These are phyloP conservation scores for Vigna trinervia DNA, from an alignment of 306 rosid genomes.

Conservation along the genomic window DNA sequence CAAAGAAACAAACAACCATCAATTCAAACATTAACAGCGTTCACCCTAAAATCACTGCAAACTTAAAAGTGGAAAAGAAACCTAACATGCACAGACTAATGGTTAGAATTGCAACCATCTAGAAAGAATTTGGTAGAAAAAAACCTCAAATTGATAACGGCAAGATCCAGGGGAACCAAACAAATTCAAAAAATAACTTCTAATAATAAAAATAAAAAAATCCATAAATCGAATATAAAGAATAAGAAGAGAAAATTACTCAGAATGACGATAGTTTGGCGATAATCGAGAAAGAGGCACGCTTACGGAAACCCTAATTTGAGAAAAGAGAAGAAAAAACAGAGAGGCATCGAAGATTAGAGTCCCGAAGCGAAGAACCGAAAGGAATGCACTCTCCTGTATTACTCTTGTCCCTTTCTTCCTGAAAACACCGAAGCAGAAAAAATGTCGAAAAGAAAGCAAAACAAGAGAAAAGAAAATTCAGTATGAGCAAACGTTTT, in stretches of 20 bases:
- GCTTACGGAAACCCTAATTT: conserved; percentile 80
- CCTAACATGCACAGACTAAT: not conserved
- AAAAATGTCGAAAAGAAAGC: conserved; percentile 32
- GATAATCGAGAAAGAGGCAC: conserved; percentile 35
- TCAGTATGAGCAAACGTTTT: conserved; percentile 20
- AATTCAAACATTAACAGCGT: not conserved
- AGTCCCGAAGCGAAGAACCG: conserved; percentile 23
- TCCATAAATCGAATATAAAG: not conserved
- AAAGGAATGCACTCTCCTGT: conserved; percentile 35
- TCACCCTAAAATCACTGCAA: conserved; percentile 12
- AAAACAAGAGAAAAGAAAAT: conserved; percentile 24
- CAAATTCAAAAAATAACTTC: conserved; percentile 9
- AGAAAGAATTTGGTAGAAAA: not conserved
- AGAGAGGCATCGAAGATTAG: conserved; percentile 37
- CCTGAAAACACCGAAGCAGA: conserved; percentile 62
- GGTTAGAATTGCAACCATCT: conserved; percentile 10
- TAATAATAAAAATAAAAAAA: not conserved
- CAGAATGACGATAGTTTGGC: conserved; percentile 49
- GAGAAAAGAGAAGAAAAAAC: conserved; percentile 57
- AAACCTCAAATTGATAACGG: not conserved
- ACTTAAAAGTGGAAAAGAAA: not conserved
- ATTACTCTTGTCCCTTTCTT: conserved; percentile 36
- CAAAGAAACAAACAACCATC: conserved; percentile 22
- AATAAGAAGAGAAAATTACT: conserved; percentile 39
- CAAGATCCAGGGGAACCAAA: conserved; percentile 6